Conservation (phyloP, 2,329 filamentous ascomycete species). For the Aspergillus flavus region DNA sequence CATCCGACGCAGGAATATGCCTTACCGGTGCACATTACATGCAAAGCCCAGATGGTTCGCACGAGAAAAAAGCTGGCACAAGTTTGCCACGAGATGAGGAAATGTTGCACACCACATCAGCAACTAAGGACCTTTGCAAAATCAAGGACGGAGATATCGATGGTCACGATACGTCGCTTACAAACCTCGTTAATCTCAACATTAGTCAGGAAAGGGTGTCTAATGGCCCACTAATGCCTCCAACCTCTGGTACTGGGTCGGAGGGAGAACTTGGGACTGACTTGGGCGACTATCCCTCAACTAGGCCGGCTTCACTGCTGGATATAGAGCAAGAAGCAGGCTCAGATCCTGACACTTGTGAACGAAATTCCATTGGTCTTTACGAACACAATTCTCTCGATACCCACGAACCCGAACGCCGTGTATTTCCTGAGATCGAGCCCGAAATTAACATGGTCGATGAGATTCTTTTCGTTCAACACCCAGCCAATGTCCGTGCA, state of each 20-base stretch:
- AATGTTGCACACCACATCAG: neutral
- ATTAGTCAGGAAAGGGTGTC: neutral
- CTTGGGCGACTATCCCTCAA: neutral
- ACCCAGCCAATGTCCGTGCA: slow-evolving; percentile 13
- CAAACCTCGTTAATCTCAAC: no score
- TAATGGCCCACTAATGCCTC: neutral
- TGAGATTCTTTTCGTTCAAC: slow-evolving; percentile 23
- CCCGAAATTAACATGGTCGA: slow-evolving; percentile 21
- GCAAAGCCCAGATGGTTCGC: neutral
- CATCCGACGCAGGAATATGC: neutral
- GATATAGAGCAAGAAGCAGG: neutral
- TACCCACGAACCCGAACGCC: neutral
- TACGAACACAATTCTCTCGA: neutral
- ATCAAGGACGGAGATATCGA: neutral
- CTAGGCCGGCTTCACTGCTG: neutral
- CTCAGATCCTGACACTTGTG: no score
- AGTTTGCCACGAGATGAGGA: neutral
- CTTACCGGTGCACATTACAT: neutral
- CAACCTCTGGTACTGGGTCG: neutral
- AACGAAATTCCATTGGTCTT: neutral
- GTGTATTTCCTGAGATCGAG: slow-evolving; percentile 4
- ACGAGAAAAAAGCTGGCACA: neutral
- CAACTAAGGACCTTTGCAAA: neutral
- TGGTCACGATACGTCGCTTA: neutral
- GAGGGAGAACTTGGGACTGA: neutral